Evolutionary conservation across 495 filamentous ascomycete species (phyloP).

Genomic region (Aspergillus indologenus): DNA sequence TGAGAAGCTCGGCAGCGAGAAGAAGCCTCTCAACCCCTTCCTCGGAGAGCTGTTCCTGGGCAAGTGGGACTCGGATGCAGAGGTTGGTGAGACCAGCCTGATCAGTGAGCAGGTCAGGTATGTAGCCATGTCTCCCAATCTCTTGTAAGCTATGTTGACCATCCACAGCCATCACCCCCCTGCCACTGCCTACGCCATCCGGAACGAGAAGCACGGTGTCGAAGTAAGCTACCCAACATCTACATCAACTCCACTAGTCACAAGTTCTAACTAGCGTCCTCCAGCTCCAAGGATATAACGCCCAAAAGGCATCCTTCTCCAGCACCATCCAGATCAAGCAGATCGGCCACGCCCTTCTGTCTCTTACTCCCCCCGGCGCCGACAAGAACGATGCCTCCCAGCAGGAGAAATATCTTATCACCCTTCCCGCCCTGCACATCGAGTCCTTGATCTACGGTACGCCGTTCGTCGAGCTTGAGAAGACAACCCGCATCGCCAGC

Average conservation of each 20-base stretch:
- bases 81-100: constrained; percentile 65
- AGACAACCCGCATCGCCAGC: constrained; percentile 74
- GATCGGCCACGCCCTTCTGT: constrained; percentile 87
- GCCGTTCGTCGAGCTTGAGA: constrained; percentile 87
- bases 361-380: constrained; percentile 59
- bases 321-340: constrained; percentile 94
- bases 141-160: constrained; percentile 6
- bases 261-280: background rate
- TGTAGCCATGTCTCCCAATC: constrained; percentile 13
- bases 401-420: constrained; percentile 82
- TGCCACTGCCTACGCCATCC: constrained; percentile 89
- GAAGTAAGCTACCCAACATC: constrained; percentile 40
- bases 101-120: constrained; percentile 82
- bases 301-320: constrained; percentile 93
- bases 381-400: constrained; percentile 39
- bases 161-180: constrained; percentile 86
- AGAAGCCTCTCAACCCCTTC: constrained; percentile 94
- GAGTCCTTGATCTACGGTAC: constrained; percentile 90
- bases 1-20: constrained; percentile 90
- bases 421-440: constrained; percentile 87
- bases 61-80: constrained; percentile 71
- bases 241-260: background rate
- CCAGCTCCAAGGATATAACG: constrained; percentile 89
- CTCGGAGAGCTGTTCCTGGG: constrained; percentile 89
- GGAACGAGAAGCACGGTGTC: constrained; percentile 78